Conservation (phyloP, 1,284 basidiomycete genomes). For the Ceratobasidium papillatum region DNA sequence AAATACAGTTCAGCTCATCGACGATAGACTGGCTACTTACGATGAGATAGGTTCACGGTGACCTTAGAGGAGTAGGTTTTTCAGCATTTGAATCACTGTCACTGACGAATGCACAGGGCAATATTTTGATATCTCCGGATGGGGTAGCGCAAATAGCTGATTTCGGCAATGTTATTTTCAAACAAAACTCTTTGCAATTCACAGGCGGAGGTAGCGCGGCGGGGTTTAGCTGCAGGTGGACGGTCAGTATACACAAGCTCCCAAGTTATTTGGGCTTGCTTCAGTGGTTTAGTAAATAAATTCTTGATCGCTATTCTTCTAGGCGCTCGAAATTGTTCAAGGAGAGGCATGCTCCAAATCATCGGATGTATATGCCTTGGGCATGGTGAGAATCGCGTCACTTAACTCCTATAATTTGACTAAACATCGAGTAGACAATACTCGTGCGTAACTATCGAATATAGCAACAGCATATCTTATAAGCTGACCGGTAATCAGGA, state of each 20-base stretch:
- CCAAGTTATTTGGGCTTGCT: too few species aligned
- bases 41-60: neutral
- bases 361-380: conserved; percentile 19
- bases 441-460: neutral
- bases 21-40: neutral
- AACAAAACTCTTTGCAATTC: neutral
- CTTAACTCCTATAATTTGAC: neutral
- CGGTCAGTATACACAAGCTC: neutral
- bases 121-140: neutral
- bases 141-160: neutral
- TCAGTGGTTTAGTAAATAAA: neutral
- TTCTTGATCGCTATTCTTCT: too few species aligned
- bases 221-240: neutral
- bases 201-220: neutral
- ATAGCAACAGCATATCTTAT: neutral
- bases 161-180: neutral
- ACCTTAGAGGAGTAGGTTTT: neutral
- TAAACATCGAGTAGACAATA: neutral
- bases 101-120: neutral
- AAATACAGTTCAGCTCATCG: too few species aligned
- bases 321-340: too few species aligned
- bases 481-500: neutral
- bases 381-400: neutral
- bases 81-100: neutral
- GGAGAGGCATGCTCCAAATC: too few species aligned